Percentiles rank a stretch among this genome's conserved stretches.
These are phyloP conservation scores for Capillidium heterosporum DNA, from an alignment of 371 early-diverging fungal species.

Conservation along the genomic window DNA sequence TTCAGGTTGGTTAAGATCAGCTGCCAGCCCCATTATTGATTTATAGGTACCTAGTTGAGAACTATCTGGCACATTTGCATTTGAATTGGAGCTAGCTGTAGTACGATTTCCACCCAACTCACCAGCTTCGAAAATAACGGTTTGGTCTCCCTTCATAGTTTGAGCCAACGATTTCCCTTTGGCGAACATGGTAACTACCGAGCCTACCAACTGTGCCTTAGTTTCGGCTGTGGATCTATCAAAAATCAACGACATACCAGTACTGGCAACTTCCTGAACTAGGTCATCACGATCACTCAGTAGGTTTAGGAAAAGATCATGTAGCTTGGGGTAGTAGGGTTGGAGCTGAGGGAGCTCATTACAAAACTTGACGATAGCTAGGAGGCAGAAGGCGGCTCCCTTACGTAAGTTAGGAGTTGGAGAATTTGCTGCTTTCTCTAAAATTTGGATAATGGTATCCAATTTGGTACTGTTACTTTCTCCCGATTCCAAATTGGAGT, in stretches of 20 bases:
- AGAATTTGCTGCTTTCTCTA: conserved; percentile 25
- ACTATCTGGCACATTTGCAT: conserved; percentile 49
- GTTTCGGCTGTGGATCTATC: conserved; percentile 58
- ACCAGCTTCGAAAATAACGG: conserved; percentile 51
- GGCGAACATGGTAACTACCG: conserved; percentile 36
- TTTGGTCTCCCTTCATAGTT: conserved; percentile 48
- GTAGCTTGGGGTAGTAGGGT: conserved; percentile 22
- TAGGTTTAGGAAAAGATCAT: conserved; percentile 51
- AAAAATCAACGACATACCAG: conserved; percentile 72
- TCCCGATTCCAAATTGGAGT: conserved; percentile 9
- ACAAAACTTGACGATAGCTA: conserved; percentile 65
- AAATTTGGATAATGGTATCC: conserved; percentile 27
- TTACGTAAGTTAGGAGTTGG: conserved; percentile 31
- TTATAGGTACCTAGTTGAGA: conserved; percentile 64
- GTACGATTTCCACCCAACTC: conserved; percentile 36
- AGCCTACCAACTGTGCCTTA: conserved; percentile 38
- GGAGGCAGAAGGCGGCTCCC: conserved; percentile 67
- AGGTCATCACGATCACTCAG: conserved; percentile 65
- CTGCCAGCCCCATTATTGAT: conserved; percentile 67
- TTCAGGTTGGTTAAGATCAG: conserved; percentile 84
- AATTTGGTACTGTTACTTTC: conserved; percentile 21
- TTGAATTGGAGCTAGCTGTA: too few species aligned
- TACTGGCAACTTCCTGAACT: conserved; percentile 68
- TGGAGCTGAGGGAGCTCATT: conserved; percentile 24
- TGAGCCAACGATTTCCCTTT: conserved; percentile 36